Conservation (phyloP, 305 asterid species). For the Fraxinus greggii region DNA sequence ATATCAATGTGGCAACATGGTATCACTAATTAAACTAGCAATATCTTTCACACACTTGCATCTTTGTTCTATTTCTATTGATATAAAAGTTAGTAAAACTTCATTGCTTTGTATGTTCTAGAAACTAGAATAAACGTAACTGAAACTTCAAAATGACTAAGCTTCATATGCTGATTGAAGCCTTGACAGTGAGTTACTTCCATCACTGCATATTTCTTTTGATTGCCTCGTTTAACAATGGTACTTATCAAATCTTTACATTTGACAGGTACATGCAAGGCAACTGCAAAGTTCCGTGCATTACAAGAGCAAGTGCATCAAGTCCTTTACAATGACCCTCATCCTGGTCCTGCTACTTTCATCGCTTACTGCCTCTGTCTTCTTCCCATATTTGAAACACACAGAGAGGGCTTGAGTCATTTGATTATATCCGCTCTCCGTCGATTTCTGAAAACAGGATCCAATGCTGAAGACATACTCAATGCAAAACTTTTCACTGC, state of each 20-base stretch:
- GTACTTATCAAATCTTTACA: constrained; percentile 17
- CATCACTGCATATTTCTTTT: constrained; percentile 9
- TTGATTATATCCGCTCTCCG: constrained; percentile 70
- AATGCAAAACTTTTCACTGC: constrained; percentile 60
- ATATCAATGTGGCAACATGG: constrained; percentile 10
- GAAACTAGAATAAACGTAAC: constrained; percentile 12
- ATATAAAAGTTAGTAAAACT: neutral
- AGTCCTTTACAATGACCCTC: constrained; percentile 55
- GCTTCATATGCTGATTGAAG: neutral
- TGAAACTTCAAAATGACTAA: constrained; percentile 8
- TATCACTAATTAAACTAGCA: constrained; percentile 4
- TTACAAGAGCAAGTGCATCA: constrained; percentile 64
- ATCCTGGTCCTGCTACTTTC: constrained; percentile 66
- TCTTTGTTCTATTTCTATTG: neutral
- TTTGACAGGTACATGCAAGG: constrained; percentile 73
- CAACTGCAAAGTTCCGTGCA: constrained; percentile 65
- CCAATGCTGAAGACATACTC: constrained; percentile 40
- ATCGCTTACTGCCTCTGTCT: constrained; percentile 72
- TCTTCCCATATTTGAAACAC: constrained; percentile 53
- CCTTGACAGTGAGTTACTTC: constrained; percentile 15
- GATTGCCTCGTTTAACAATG: constrained; percentile 17
- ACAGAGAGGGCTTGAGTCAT: constrained; percentile 76
- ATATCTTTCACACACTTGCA: constrained; percentile 15
- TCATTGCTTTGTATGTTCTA: constrained; percentile 6
- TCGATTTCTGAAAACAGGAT: constrained; percentile 51